These are phyloP conservation scores for Trichopus zeylanicus DNA, from an alignment of 116 monocot genomes.

Conservation along the genomic window DNA sequence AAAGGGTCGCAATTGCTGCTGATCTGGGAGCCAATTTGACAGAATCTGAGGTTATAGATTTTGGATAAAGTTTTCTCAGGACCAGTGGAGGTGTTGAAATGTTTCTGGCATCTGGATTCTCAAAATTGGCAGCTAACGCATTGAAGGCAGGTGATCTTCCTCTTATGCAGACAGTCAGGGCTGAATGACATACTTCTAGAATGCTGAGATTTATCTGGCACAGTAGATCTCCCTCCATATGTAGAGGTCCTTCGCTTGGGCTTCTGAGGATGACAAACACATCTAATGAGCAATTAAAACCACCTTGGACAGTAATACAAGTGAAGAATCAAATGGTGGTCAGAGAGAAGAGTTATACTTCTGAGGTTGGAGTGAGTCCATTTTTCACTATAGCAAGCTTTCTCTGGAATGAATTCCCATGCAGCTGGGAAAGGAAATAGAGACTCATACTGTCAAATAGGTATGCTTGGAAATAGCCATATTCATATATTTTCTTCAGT, in stretches of 20 bases:
- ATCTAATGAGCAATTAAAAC: neutral
- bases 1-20: slow-evolving; percentile 46
- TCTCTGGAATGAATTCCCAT: slow-evolving; percentile 84
- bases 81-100: slow-evolving; percentile 88
- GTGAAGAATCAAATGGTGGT: neutral
- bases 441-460: too few species aligned
- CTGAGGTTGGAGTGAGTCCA: neutral
- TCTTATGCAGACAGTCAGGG: slow-evolving; percentile 62
- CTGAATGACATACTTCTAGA: slow-evolving; percentile 87
- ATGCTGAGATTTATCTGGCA: slow-evolving; percentile 68
- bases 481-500: too few species aligned
- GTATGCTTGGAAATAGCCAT: too few species aligned
- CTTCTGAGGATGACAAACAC: slow-evolving; percentile 48
- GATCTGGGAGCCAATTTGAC: slow-evolving; percentile 32
- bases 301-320: neutral
- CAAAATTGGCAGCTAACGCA: slow-evolving; percentile 81
- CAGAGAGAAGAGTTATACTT: neutral
- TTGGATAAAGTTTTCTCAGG: slow-evolving; percentile 61
- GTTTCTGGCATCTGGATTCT: slow-evolving; percentile 72
- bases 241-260: slow-evolving; percentile 38
- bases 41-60: slow-evolving; percentile 41
- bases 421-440: slow-evolving; percentile 43
- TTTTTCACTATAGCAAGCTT: slow-evolving; percentile 61
- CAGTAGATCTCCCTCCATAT: slow-evolving; percentile 54
- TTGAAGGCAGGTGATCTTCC: slow-evolving; percentile 88